Base-by-base conservation (phyloP, 192 early-diverging fungal genomes). In the Spizellomyces punctatus region DNA sequence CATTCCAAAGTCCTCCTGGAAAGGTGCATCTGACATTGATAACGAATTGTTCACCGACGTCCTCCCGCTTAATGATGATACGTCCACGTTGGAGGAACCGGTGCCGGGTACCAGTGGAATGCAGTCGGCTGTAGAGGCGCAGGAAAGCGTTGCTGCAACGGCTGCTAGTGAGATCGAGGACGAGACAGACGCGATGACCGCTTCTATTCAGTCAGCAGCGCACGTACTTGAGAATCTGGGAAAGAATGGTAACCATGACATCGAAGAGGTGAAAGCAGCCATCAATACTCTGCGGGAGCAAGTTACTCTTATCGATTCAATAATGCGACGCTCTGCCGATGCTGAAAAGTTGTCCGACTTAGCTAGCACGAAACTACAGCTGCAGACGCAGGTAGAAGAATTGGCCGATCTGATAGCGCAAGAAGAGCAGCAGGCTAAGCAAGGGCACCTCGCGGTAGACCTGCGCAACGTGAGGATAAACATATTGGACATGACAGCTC, bases 311-410 rank as follows among this genome's bases (percentile, higher is more conserved):
- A 59, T 73, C 41, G 72, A 73, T n/a, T 52, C 63, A 1, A 8
- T 59, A 7, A 55, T 73, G 72, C 72, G 64, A 42, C 21, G 14
- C n/a, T 17, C 46, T n/a, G 17, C 52, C 8, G 67, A 69, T 56
- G 42, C 73, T 17, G 68, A 65, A 22, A 17, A 8, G 50, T n/a
- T 74, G 10, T 19, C 52, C 8, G 58, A 76, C 8, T 71, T 83
- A n/a, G 27, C 79, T 14, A 47, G 75, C 8, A 27, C 27, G 8
- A 83, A 83, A 58, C 63, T 83, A 6, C 54, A 67, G 6, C 66
- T 77, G 14, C 78, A 80, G 65, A 43, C 73, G 8, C 45, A 70
- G 7, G 43, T 79, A 5, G 78, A 73, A 43, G 69, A 69, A 41
- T 72, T 83, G 4, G 46, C 17, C 4, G 78, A 83, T 22, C 46